Percentiles rank a stretch among this genome's conserved stretches.
Conservation (phyloP, 306 rosid species). For the Quercus robur region DNA sequence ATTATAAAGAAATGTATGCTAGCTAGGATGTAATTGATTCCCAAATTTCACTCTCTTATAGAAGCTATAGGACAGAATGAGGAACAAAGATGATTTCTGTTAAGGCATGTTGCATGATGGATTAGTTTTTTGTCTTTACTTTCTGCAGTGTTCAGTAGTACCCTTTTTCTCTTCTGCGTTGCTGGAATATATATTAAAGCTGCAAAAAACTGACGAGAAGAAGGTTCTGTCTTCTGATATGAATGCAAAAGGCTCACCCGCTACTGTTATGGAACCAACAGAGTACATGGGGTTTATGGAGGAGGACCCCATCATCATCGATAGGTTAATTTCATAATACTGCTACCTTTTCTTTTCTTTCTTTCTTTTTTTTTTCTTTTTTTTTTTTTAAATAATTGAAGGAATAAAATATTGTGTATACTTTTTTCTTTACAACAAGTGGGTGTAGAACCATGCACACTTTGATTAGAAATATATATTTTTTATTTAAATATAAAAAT, state of each 20-base stretch:
- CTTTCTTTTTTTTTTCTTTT: neutral
- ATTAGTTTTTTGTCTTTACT: too few relatives aligned
- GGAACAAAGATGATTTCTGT: neutral
- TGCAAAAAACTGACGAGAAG: slow-evolving; percentile 21
- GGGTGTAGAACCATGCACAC: neutral
- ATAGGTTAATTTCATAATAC: slow-evolving; percentile 24
- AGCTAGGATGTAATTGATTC: neutral
- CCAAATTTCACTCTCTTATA: neutral
- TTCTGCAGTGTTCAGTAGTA: too few relatives aligned
- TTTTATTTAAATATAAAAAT: too few relatives aligned
- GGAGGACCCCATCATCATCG: slow-evolving; percentile 14
- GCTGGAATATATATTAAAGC: slow-evolving; percentile 15
- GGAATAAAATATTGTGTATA: neutral
- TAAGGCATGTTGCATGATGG: neutral
- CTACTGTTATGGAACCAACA: slow-evolving; percentile 17
- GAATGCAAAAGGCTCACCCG: neutral
- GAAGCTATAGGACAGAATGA: neutral
- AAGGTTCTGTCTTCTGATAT: neutral
- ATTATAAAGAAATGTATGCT: neutral
- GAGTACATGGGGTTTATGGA: neutral
- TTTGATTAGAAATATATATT: neutral
- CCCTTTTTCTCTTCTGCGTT: slow-evolving; percentile 8
- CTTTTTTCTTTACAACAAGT: too few relatives aligned
- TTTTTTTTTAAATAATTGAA: neutral
- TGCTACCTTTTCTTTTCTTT: neutral